Percentiles rank a stretch among this genome's conserved stretches.
Conservation (phyloP, 306 rosid species). For the Amphicarpaea edgeworthii region DNA sequence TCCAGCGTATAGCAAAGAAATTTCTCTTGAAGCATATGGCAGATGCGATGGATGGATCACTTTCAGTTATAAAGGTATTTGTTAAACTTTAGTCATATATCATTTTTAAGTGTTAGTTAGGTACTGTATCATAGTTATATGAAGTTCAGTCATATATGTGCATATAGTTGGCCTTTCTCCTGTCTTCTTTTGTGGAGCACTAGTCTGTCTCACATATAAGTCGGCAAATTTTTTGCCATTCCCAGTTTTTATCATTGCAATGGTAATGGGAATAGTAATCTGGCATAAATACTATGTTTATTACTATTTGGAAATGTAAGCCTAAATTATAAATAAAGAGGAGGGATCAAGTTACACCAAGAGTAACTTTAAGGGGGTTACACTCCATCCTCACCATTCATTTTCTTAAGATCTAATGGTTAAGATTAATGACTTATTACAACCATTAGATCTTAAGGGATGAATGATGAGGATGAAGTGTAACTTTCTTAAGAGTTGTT, state of each 20-base stretch:
- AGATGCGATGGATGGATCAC: conserved; percentile 76
- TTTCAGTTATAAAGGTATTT: conserved; percentile 69
- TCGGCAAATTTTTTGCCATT: conserved; percentile 11
- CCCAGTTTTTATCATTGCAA: conserved; percentile 35
- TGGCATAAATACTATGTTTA: not conserved
- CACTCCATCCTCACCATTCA: no score
- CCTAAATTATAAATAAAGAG: conserved; percentile 4
- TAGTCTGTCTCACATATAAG: not conserved
- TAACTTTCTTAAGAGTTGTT: no score
- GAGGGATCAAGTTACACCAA: no score
- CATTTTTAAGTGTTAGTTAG: conserved; percentile 23
- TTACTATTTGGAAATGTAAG: not conserved
- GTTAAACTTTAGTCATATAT: conserved; percentile 26
- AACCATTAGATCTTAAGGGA: no score
- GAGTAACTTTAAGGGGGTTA: no score
- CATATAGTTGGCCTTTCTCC: conserved; percentile 13
- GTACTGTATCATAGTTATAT: conserved; percentile 26
- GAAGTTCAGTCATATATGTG: conserved; percentile 25
- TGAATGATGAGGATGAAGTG: no score
- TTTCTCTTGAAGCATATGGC: conserved; percentile 87
- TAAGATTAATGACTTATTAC: no score
- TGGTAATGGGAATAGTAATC: conserved; percentile 27
- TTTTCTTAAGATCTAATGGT: no score
- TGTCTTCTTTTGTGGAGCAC: conserved; percentile 11
- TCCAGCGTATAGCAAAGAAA: conserved; percentile 61